Percentiles rank a stretch among this genome's conserved stretches.
Conservation (phyloP, 495 filamentous ascomycete species). For the Lineolata rhizophorae region DNA sequence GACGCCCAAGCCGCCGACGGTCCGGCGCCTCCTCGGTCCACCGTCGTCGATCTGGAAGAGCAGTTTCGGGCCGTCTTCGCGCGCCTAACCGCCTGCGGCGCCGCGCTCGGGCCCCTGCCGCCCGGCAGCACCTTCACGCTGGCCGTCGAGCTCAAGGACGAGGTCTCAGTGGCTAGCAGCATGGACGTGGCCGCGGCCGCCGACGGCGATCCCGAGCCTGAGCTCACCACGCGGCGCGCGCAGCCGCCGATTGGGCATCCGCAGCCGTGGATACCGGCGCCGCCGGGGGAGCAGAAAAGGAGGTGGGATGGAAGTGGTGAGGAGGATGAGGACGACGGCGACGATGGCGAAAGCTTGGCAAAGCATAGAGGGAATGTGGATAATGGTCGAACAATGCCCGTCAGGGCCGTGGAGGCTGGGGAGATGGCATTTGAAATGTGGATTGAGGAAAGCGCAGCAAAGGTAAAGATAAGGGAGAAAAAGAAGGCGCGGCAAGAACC, state of each 20-base stretch:
- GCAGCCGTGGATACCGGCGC: slow-evolving; percentile 43
- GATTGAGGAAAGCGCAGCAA: slow-evolving; percentile 33
- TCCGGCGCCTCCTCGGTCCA: slow-evolving; percentile 6
- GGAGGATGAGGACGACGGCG: slow-evolving; percentile 5
- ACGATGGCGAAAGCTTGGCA: slow-evolving; percentile 9
- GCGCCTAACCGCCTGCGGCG: slow-evolving; percentile 30
- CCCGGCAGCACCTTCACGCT: slow-evolving; percentile 67
- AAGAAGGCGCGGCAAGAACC: too few species aligned
- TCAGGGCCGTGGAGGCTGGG: slow-evolving; percentile 38
- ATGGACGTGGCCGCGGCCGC: too few species aligned
- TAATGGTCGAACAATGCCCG: slow-evolving; percentile 24
- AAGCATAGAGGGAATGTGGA: slow-evolving; percentile 10
- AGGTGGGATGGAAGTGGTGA: too few species aligned
- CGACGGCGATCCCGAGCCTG: too few species aligned
- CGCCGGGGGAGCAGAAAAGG: slow-evolving; percentile 22
- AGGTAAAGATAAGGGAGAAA: too few species aligned
- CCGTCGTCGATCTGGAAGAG: slow-evolving; percentile 37
- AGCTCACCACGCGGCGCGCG: too few species aligned
- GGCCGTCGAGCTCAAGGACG: slow-evolving; percentile 61
- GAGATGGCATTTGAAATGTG: slow-evolving; percentile 46
- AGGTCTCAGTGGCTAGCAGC: too few species aligned
- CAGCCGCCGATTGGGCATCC: slow-evolving; percentile 56
- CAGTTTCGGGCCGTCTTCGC: slow-evolving; percentile 41
- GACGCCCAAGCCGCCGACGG: slow-evolving; percentile 2
- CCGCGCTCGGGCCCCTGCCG: slow-evolving; percentile 41